Base-by-base conservation (phyloP, 73 alveolate species). In the Symbiodinium pilosum region DNA sequence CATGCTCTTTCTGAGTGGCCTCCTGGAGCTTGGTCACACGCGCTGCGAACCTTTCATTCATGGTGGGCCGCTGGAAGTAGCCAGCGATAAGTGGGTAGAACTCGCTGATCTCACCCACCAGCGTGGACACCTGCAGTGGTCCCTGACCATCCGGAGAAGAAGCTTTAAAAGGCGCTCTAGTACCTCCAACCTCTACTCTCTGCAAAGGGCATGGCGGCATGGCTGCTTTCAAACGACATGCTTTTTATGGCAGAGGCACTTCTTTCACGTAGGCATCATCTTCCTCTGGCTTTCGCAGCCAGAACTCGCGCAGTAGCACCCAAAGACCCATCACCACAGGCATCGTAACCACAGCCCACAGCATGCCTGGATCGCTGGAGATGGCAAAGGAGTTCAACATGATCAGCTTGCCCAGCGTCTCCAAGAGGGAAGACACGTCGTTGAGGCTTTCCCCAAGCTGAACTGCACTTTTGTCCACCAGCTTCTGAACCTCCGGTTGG, bases 361-460 rank as follows among this genome's bases (percentile, higher is more conserved):
- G 81, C 81, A 64, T 42, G 68, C 39, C 86, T 9, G 32, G 73
- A 56, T 41, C 36, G 5, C 93, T n/a, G 30, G 39, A 34, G 43
- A 54, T 44, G 2, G 96, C 97, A 28, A 91, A 91, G 81, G 41
- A 91, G 81, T 91, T 91, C 81, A 91, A 56, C 89, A 91, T 91
- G 81, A 91, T 75, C 89, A 91, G 42, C 88, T 71, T 91, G 26
- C 97, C 97, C 81, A 71, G 38, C 73, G 97, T 91, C 44, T 91
- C 97, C 9, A 64, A n/a, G 39, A 64, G 9, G 16, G 81, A 64
- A 4, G 81, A 64, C 0, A 64, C 81, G 81, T 64, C 34, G 38
- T 64, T n/a, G 39, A 64, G 81, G 81, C 81, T 64, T 3, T 20
- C 9, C 81, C 39, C 30, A 20, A 64, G 38, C 30, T 64, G 39